These are phyloP conservation scores for Bisporella sp. DNA, from an alignment of 2,329 filamentous ascomycete species.

Conservation along the genomic window DNA sequence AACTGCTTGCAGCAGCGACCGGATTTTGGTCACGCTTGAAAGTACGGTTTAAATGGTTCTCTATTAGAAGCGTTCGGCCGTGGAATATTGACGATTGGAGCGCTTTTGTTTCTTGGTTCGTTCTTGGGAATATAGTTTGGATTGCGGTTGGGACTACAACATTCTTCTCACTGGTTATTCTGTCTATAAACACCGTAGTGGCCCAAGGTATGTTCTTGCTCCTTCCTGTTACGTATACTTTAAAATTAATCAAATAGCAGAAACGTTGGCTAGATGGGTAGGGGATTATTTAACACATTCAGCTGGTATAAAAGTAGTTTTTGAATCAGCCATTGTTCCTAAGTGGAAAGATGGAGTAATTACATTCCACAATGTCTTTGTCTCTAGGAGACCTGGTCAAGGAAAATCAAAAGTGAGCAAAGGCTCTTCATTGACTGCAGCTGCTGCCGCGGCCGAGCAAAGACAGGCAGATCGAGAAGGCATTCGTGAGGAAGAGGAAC, in stretches of 20 bases:
- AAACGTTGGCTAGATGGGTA: conserved; percentile 88
- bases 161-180: conserved; percentile 86
- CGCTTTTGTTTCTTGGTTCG: conserved; percentile 90
- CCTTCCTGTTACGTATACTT: conserved; percentile 12
- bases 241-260: conserved; percentile 35
- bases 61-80: conserved; percentile 85
- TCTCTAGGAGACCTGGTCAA: conserved; percentile 84
- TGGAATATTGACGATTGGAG: conserved; percentile 97
- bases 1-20: conserved; percentile 82
- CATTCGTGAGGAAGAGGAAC: conserved; percentile 29
- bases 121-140: conserved; percentile 91
- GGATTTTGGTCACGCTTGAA: conserved; percentile 88
- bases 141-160: conserved; percentile 95
- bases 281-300: conserved; percentile 94
- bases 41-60: conserved; percentile 96
- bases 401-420: conserved; percentile 79
- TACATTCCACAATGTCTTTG: conserved; percentile 92
- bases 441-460: conserved; percentile 75
- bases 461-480: conserved; percentile 44
- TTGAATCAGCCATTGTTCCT: conserved; percentile 95
- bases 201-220: conserved; percentile 64
- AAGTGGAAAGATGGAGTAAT: conserved; percentile 95
- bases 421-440: conserved; percentile 77
- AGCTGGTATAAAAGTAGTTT: conserved; percentile 87
- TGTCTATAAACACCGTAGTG: conserved; percentile 91